These are phyloP conservation scores for Scedosporium boydii DNA, from an alignment of 2,329 filamentous ascomycete species.

Conservation along the genomic window DNA sequence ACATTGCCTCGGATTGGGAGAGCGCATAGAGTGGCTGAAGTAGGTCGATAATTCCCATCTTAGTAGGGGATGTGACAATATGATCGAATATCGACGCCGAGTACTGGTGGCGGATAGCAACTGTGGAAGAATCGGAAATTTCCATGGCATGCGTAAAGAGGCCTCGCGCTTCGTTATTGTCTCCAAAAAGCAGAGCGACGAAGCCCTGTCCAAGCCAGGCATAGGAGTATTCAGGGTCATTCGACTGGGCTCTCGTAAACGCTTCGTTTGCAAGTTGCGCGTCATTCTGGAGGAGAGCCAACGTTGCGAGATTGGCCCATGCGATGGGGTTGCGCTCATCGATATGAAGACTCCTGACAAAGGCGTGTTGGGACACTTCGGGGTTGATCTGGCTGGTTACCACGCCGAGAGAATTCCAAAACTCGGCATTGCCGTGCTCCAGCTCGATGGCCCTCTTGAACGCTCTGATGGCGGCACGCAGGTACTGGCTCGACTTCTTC, in stretches of 20 bases:
- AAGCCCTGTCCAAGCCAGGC: conserved; percentile 93
- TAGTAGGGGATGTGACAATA: conserved; percentile 49
- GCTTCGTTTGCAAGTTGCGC: conserved; percentile 77
- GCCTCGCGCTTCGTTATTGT: conserved; percentile 66
- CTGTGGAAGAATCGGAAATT: conserved; percentile 69
- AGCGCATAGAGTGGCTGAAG: conserved; percentile 85
- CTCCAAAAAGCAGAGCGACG: conserved; percentile 67
- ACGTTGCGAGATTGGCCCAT: conserved; percentile 84
- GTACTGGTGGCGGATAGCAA: conserved; percentile 69
- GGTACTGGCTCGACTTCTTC: conserved; percentile 56
- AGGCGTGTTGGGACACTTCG: conserved; percentile 83
- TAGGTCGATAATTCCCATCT: conserved; percentile 48
- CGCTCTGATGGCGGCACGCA: conserved; percentile 74
- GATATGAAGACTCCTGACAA: conserved; percentile 83
- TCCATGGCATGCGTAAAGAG: conserved; percentile 93
- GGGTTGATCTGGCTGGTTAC: conserved; percentile 81
- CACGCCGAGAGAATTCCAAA: conserved; percentile 94
- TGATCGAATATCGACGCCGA: conserved; percentile 75
- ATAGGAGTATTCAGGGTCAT: conserved; percentile 85
- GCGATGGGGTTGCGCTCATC: conserved; percentile 77
- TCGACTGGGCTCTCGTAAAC: conserved; percentile 84
- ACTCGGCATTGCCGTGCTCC: conserved; percentile 87
- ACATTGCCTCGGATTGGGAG: conserved; percentile 65
- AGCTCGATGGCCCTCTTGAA: conserved; percentile 96
- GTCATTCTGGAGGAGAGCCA: conserved; percentile 81